A percentile compares a stretch with the other conserved stretches of the same genome.
These are phyloP conservation scores for Linum tenue DNA, from an alignment of 345 rosid genomes.

Conservation along the genomic window DNA sequence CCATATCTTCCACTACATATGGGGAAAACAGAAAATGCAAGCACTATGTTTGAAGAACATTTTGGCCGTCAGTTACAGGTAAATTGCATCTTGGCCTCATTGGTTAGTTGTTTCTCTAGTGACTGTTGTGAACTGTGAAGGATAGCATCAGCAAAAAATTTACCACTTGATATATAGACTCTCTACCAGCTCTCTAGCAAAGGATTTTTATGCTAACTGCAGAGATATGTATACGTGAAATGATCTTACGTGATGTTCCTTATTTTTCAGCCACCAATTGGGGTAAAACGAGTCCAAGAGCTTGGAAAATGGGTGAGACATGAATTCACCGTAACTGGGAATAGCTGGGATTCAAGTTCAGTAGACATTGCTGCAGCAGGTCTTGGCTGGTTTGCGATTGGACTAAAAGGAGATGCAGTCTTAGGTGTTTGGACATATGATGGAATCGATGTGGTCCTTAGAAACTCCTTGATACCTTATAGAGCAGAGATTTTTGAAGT, in stretches of 20 bases:
- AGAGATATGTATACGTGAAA: not conserved
- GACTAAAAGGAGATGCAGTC: constrained; percentile 69
- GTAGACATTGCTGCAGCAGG: constrained; percentile 79
- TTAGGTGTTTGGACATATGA: constrained; percentile 82
- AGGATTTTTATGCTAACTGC: not conserved
- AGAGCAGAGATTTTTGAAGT: constrained; percentile 65
- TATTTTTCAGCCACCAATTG: constrained; percentile 69
- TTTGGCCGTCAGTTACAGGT: constrained; percentile 87
- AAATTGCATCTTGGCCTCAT: not conserved
- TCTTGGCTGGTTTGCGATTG: constrained; percentile 81
- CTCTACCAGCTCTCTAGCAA: not conserved
- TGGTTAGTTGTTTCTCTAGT: not conserved
- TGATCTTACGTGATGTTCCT: not conserved
- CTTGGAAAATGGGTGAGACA: constrained; percentile 76
- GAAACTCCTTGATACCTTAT: constrained; percentile 61
- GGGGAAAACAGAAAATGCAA: constrained; percentile 84
- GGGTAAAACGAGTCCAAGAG: constrained; percentile 57
- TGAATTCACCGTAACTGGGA: constrained; percentile 52
- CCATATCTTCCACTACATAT: constrained; percentile 78
- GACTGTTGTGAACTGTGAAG: not conserved
- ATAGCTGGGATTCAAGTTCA: constrained; percentile 72
- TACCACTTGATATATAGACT: not conserved
- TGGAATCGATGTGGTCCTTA: constrained; percentile 58
- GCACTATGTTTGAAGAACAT: constrained; percentile 51
- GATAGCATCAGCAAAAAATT: not conserved